Evolutionary conservation across 768 basidiomycete genomes (phyloP), one percentile per base, ranked within the genome.

Genomic region (Leccinum broughii): DNA sequence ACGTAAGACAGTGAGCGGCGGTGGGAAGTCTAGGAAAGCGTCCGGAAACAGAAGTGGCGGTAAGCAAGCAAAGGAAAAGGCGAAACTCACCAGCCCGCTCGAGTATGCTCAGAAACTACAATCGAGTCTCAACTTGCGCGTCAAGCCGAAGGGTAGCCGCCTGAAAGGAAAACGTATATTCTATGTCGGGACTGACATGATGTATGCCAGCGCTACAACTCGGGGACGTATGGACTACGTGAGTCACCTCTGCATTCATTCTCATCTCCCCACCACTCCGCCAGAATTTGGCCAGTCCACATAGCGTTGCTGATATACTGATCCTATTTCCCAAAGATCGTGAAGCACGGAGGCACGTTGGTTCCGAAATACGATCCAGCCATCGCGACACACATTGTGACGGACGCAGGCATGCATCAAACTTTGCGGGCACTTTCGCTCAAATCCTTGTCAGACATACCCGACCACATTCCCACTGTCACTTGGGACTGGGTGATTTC

Each of bases 321-420:
- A 67, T 11, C 10, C 1, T 39, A 11, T 9, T 32, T 51, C 37
- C 6, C 10, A 30, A 62, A 92, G 90, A 83, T 93, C 44, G 76
- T 85, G 48, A 77, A 77, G 60, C 75, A 83, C 62, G 91, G 91
- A 11, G 91, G 83, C 49, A 83, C 78, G 22, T 75, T 92, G 26
- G 72, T 83, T 41, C 80, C 88, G 3, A 75, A 66, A 37, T 92
- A 83, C 65, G 85, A 92, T 62, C 75, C 83, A 3, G 62, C 66
- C 5, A 62, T 70, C 8, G 82, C 88, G 30, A 90, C 90, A 4
- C 88, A 91, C 65, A 86, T 93, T 55, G 78, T 92, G 34, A 84
- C 85, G 7, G 85, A 84, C 54, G 65, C 67, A 2, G 62, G 61
- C 20, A 51, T 66, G 59, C 67, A 63, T 28, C 57, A 62, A 6